Conservation (phyloP, 2,329 filamentous ascomycete genomes). For the Aureobasidium leucospermi region DNA sequence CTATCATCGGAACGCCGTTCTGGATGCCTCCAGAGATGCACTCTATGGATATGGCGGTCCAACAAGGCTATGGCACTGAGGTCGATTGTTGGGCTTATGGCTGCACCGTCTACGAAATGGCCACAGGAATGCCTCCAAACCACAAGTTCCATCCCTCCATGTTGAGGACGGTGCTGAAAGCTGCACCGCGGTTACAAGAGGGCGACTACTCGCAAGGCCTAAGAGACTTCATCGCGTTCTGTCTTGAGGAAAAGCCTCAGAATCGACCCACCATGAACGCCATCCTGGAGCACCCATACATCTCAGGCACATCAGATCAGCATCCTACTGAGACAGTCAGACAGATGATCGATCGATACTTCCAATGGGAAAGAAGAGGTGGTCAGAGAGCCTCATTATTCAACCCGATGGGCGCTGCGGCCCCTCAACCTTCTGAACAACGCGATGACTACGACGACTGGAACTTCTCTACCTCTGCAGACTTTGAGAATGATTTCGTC, state of each 20-base stretch:
- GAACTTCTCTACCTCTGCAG: conserved; percentile 59
- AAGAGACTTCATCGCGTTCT: conserved; percentile 64
- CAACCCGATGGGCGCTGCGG: conserved; percentile 51
- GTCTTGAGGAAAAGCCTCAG: conserved; percentile 60
- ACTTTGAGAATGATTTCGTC: conserved; percentile 44
- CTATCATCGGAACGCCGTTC: conserved; percentile 73
- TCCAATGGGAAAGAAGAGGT: conserved; percentile 67
- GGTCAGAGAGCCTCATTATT: conserved; percentile 61
- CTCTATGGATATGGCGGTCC: conserved; percentile 15
- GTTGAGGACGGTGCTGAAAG: conserved; percentile 52
- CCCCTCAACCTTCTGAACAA: conserved; percentile 42
- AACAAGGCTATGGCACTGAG: conserved; percentile 39
- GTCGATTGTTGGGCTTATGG: conserved; percentile 80
- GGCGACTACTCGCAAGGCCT: conserved; percentile 63
- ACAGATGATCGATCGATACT: conserved; percentile 63
- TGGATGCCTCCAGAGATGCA: conserved; percentile 77
- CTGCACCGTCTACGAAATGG: conserved; percentile 73
- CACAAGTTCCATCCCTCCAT: conserved; percentile 47
- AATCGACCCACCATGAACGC: conserved; percentile 63
- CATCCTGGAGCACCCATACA: conserved; percentile 63
- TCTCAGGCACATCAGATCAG: conserved; percentile 53
- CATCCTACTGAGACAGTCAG: conserved; percentile 60
- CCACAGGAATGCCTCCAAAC: conserved; percentile 68
- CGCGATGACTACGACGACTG: conserved; percentile 45
- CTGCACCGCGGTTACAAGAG: conserved; percentile 62